Evolutionary conservation across 2,329 filamentous ascomycete genomes (phyloP).

Genomic region (Pyrenophora graminea): DNA sequence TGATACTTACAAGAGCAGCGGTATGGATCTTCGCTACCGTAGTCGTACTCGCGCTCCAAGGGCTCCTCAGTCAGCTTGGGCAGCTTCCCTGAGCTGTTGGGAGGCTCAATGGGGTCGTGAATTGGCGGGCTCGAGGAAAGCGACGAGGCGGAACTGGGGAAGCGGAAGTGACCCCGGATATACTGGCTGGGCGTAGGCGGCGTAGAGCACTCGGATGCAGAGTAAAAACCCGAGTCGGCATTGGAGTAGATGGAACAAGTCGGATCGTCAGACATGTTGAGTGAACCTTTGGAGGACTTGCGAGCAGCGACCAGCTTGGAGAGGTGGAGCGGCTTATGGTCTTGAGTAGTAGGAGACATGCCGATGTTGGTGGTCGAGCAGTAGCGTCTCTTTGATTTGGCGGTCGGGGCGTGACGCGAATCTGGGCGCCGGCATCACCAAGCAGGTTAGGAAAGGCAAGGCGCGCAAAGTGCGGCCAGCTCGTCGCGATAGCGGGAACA

Average conservation of each 20-base stretch:
- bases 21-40: constrained; percentile 54
- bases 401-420: constrained; percentile 32
- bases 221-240: constrained; percentile 49
- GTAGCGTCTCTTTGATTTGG: constrained; percentile 13
- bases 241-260: constrained; percentile 41
- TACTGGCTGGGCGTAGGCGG: constrained; percentile 74
- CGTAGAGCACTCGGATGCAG: constrained; percentile 69
- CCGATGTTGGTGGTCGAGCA: constrained; percentile 6
- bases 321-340: constrained; percentile 47
- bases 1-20: constrained; percentile 71
- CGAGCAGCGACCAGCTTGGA: constrained; percentile 47
- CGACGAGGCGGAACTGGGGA: constrained; percentile 78
- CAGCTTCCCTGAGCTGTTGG: constrained; percentile 67
- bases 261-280: constrained; percentile 40
- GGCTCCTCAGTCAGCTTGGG: constrained; percentile 87
- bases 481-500: constrained; percentile 23
- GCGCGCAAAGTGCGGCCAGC: constrained; percentile 22
- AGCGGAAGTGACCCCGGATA: constrained; percentile 63
- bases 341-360: constrained; percentile 35
- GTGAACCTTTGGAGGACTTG: constrained; percentile 41
- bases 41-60: constrained; percentile 67
- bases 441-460: constrained; percentile 12
- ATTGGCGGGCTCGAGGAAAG: constrained; percentile 61
- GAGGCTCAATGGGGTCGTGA: constrained; percentile 59
- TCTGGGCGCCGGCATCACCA: constrained; percentile 43